Percentiles rank a stretch among this genome's conserved stretches.
These are phyloP conservation scores for Helenozyma baotianmanensis DNA, from an alignment of 805 yeast species.

Conservation along the genomic window DNA sequence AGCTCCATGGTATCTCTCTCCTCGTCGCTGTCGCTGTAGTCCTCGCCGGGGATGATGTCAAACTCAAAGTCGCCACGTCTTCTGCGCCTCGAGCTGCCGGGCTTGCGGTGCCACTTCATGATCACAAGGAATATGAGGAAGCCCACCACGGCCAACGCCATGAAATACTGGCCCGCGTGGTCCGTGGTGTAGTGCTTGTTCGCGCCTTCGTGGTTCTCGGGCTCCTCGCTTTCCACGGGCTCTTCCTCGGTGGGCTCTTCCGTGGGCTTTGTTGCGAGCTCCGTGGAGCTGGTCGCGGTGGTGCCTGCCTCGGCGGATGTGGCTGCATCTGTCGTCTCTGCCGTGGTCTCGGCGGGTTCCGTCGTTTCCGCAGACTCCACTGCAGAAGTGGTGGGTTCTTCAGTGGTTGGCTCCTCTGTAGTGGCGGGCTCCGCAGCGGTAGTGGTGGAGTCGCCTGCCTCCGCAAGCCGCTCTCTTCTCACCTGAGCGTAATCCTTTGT, in stretches of 20 bases:
- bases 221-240: constrained; percentile 12
- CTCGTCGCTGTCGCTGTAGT: constrained; percentile 39
- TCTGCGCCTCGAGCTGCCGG: constrained; percentile 39
- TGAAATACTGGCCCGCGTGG: constrained; percentile 58
- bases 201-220: constrained; percentile 33
- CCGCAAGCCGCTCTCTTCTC: constrained; percentile 24
- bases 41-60: constrained; percentile 71
- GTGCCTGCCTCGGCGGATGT: constrained; percentile 5
- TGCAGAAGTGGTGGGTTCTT: neutral
- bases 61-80: constrained; percentile 71
- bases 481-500: constrained; percentile 43
- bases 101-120: constrained; percentile 41
- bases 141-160: constrained; percentile 57
- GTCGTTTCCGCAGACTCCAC: neutral
- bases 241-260: too few relatives aligned
- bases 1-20: constrained; percentile 34
- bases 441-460: constrained; percentile 5
- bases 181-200: constrained; percentile 31
- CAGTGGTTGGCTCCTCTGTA: neutral
- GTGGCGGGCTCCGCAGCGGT: neutral
- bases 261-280: constrained; percentile 1
- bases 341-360: neutral
- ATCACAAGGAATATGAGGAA: constrained; percentile 44
- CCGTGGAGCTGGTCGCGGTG: constrained; percentile 8
- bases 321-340: constrained; percentile 4